Evolutionary conservation across 257 asterid species (phyloP).

Genomic region (Rhazya stricta): DNA sequence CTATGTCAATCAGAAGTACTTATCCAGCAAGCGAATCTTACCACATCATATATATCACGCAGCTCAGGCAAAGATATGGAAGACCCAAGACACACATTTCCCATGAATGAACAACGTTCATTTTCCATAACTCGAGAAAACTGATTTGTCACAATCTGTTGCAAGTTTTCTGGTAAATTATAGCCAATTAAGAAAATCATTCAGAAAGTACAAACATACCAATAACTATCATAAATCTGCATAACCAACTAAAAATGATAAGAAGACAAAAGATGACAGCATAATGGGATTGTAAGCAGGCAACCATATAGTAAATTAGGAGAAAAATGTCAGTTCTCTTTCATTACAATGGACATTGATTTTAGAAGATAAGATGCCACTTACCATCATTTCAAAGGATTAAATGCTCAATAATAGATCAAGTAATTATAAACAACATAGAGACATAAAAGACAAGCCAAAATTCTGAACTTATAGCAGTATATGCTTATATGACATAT

Average conservation of each 20-base stretch:
- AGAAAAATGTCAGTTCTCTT: background rate
- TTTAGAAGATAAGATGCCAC: background rate
- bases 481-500: background rate
- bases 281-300: background rate
- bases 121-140: constrained; percentile 72
- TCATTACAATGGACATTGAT: background rate
- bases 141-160: constrained; percentile 83
- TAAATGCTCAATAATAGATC: background rate
- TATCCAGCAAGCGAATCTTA: constrained; percentile 28
- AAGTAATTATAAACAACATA: background rate
- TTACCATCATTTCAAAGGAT: background rate
- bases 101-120: constrained; percentile 72
- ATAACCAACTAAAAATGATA: background rate
- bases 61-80: constrained; percentile 70
- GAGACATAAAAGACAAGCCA: background rate
- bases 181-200: constrained; percentile 31
- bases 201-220: background rate
- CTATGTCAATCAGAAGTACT: constrained; percentile 9
- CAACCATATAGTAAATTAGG: background rate
- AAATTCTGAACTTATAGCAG: background rate
- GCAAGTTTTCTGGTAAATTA: constrained; percentile 35
- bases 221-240: background rate
- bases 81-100: constrained; percentile 80
- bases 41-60: constrained; percentile 75
- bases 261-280: background rate